These are phyloP conservation scores for Stipa capillata DNA, from an alignment of 176 grass and related monocot genomes.

Conservation along the genomic window DNA sequence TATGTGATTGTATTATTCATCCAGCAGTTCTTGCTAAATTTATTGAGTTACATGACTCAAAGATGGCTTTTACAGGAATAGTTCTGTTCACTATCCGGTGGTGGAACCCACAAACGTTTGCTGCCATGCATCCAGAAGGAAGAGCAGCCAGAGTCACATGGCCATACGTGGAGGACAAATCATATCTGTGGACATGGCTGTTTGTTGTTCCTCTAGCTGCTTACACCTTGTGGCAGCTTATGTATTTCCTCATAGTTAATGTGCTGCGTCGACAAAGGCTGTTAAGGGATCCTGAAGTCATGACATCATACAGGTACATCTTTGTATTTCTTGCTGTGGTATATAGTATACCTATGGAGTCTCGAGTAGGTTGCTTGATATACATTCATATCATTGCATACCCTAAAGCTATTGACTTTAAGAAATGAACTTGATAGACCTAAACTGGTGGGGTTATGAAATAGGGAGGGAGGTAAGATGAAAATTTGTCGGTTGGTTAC, in stretches of 20 bases:
- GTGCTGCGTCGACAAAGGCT: constrained; percentile 82
- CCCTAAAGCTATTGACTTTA: background rate
- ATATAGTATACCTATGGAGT: background rate
- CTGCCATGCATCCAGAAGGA: constrained; percentile 95
- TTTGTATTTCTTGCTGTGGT: background rate
- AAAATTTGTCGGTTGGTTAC: background rate
- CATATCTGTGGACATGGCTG: constrained; percentile 86
- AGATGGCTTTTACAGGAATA: constrained; percentile 47
- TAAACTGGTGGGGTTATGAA: background rate
- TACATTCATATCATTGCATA: background rate
- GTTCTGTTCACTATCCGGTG: constrained; percentile 95
- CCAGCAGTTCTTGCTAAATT: background rate
- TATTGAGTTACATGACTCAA: background rate
- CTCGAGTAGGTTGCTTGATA: background rate
- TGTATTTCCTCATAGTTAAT: constrained; percentile 85
- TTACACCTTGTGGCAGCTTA: constrained; percentile 90
- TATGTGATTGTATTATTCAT: background rate
- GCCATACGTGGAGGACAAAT: constrained; percentile 93
- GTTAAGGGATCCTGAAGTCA: constrained; percentile 89
- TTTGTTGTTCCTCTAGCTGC: constrained; percentile 93
- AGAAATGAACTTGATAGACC: background rate
- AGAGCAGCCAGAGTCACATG: constrained; percentile 74
- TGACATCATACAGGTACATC: constrained; percentile 93
- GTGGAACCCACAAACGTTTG: constrained; percentile 96
- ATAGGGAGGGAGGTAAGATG: background rate